Percentiles rank a stretch among this genome's conserved stretches.
phyloP scores from a whole-genome alignment of 2,329 filamentous ascomycete genomes.

The Thelonectria olida region DNA sequence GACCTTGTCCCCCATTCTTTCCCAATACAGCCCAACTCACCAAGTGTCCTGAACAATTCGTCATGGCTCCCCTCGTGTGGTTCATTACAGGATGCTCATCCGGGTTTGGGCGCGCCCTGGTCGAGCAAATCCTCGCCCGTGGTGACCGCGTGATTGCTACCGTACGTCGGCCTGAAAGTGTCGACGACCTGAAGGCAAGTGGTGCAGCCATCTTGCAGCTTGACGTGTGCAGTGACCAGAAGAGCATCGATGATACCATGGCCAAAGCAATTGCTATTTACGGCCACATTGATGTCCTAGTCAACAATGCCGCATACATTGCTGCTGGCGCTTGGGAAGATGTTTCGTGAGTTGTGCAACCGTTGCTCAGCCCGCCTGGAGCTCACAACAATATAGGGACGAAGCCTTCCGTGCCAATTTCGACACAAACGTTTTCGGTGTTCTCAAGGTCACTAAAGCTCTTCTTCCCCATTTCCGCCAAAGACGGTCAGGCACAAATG shows the following conservation, averaged over 20 bases:
- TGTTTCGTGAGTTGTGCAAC: conserved; percentile 31
- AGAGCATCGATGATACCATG: conserved; percentile 4
- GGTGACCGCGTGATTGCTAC: conserved; percentile 55
- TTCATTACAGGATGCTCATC: conserved; percentile 55
- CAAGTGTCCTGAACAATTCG: too few relatives aligned
- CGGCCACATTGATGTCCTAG: conserved; percentile 47
- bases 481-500: conserved; percentile 42
- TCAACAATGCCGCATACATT: conserved; percentile 51
- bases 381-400: too few relatives aligned
- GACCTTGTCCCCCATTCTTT: too few relatives aligned
- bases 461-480: conserved; percentile 44
- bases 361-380: too few relatives aligned
- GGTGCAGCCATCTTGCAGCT: conserved; percentile 33
- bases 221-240: conserved; percentile 21
- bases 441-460: conserved; percentile 47
- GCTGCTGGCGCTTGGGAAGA: conserved; percentile 38
- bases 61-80: conserved; percentile 34
- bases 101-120: conserved; percentile 51
- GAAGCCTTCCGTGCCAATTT: conserved; percentile 35
- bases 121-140: conserved; percentile 46
- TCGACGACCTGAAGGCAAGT: conserved; percentile 43
- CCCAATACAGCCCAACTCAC: too few relatives aligned
- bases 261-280: conserved; percentile 25
- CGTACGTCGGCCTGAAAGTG: conserved; percentile 46
- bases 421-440: conserved; percentile 50